Evolutionary conservation across 1,139 yeast genomes (phyloP).

Genomic region (Hansenula sp.): DNA sequence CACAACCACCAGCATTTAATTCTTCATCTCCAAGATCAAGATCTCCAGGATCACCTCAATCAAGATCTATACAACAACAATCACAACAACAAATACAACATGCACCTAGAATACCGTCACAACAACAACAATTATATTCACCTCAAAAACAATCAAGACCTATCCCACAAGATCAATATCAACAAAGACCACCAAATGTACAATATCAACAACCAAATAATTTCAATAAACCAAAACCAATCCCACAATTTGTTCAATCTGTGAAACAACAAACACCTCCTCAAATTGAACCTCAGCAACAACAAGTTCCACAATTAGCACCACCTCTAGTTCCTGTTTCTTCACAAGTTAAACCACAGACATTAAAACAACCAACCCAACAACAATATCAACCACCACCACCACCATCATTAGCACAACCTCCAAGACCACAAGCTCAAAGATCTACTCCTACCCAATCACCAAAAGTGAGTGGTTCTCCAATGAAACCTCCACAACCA

Average conservation of each 20-base stretch:
- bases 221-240: not conserved
- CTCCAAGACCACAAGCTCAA: not conserved
- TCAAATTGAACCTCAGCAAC: not conserved
- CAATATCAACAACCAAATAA: not conserved
- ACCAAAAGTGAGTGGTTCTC: not conserved
- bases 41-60: constrained; percentile 23
- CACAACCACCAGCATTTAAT: constrained; percentile 19
- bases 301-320: not conserved
- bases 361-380: not conserved
- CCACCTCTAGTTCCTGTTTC: not conserved
- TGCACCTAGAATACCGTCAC: constrained; percentile 1
- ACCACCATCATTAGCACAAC: not conserved
- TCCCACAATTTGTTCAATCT: not conserved
- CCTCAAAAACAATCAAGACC: constrained; percentile 2
- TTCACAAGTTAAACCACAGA: not conserved
- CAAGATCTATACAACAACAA: constrained; percentile 1
- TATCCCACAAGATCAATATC: constrained; percentile 1
- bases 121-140: not conserved
- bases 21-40: constrained; percentile 18
- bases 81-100: constrained; percentile 1
- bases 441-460: not conserved
- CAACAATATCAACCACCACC: not conserved
- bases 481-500: not conserved
- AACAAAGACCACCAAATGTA: not conserved
- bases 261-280: not conserved